These are phyloP conservation scores for Umbelopsis isabellina DNA, from an alignment of 192 early-diverging fungal species.

Conservation along the genomic window DNA sequence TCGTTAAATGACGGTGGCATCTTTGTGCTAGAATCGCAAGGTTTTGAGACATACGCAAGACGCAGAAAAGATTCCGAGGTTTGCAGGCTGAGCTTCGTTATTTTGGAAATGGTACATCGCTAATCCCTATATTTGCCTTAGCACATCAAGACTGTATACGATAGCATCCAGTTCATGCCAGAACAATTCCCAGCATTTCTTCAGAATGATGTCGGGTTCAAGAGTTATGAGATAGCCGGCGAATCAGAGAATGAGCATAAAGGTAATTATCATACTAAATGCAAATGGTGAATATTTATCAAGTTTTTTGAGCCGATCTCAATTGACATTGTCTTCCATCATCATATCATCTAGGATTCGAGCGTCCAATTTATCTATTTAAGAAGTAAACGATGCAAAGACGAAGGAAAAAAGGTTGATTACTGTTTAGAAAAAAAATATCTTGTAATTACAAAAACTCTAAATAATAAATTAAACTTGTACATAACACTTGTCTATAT, in stretches of 20 bases:
- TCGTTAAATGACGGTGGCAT: slow-evolving; percentile 59
- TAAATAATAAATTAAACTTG: too few relatives aligned
- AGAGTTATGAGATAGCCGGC: slow-evolving; percentile 26
- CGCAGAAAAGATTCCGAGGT: slow-evolving; percentile 47
- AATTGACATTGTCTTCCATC: background rate
- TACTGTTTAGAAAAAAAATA: too few relatives aligned
- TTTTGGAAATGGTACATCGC: background rate
- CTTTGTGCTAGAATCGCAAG: slow-evolving; percentile 77
- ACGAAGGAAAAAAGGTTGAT: too few relatives aligned
- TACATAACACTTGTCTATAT: too few relatives aligned
- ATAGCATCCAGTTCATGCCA: slow-evolving; percentile 45
- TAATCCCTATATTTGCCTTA: background rate
- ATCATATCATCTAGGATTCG: slow-evolving; percentile 23
- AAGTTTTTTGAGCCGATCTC: background rate
- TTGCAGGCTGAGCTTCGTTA: background rate
- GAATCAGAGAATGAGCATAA: slow-evolving; percentile 24
- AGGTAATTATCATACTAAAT: background rate
- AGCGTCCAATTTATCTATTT: slow-evolving; percentile 25
- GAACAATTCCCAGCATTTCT: slow-evolving; percentile 48
- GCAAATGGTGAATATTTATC: background rate
- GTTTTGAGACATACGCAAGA: slow-evolving; percentile 55
- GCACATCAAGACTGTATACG: slow-evolving; percentile 37
- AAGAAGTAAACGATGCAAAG: slow-evolving; percentile 13
- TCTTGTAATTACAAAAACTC: too few relatives aligned
- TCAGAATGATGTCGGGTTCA: slow-evolving; percentile 44